phyloP scores from a whole-genome alignment of 208 protist species.

The Leishmania martiniquensis region DNA sequence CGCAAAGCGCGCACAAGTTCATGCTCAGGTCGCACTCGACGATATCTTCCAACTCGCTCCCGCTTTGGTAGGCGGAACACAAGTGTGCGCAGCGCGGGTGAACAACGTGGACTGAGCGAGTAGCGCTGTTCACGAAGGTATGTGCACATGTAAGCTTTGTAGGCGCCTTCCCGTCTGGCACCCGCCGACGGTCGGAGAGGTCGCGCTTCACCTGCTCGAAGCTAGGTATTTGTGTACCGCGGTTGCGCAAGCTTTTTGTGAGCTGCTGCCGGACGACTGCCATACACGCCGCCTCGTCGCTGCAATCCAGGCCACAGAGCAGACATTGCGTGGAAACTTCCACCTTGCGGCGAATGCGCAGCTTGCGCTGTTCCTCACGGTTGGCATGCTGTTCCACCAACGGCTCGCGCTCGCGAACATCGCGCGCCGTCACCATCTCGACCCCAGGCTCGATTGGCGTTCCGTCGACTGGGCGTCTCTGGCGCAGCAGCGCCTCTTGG shows the following conservation, averaged over 20 bases:
- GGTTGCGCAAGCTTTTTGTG: constrained; percentile 58
- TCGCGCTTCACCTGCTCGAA: constrained; percentile 54
- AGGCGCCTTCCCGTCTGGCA: constrained; percentile 16
- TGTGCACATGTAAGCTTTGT: constrained; percentile 57
- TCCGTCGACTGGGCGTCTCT: constrained; percentile 4
- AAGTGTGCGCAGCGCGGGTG: constrained; percentile 86
- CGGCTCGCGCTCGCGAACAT: constrained; percentile 60
- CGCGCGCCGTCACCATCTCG: constrained; percentile 33
- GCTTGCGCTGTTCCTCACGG: constrained; percentile 63
- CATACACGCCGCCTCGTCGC: constrained; percentile 42
- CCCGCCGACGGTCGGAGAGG: constrained; percentile 52
- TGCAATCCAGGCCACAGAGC: constrained; percentile 76
- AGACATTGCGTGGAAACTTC: constrained; percentile 68
- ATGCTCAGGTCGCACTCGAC: constrained; percentile 53
- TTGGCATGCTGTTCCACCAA: constrained; percentile 64
- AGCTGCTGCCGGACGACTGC: constrained; percentile 58
- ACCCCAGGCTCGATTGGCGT: constrained; percentile 50
- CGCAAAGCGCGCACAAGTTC: constrained; percentile 72
- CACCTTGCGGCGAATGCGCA: constrained; percentile 62
- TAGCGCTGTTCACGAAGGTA: constrained; percentile 66
- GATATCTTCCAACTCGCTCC: constrained; percentile 76
- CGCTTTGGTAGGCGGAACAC: constrained; percentile 75
- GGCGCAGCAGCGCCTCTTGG: constrained; percentile 46
- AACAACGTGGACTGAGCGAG: constrained; percentile 66
- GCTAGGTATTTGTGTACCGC: constrained; percentile 55